Conservation (phyloP, 352 stramenopile species). For the Hyaloperonospora arabidopsidis region DNA sequence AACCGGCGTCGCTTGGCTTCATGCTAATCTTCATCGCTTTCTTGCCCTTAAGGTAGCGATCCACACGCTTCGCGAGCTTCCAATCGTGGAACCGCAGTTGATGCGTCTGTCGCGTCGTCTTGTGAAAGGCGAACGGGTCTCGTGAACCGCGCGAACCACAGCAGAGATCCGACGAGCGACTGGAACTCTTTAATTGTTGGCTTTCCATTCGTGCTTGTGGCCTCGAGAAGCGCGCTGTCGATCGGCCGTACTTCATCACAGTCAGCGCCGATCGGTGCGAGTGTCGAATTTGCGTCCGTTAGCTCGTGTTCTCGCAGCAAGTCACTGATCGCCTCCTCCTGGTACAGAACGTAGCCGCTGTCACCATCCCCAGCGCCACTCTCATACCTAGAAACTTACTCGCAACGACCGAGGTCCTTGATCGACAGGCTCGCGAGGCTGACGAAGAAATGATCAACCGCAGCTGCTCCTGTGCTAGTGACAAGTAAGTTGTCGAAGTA, state of each 20-base stretch:
- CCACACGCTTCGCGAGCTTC: conserved; percentile 8
- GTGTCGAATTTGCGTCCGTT: neutral
- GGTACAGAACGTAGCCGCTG: neutral
- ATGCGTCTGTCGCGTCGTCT: neutral
- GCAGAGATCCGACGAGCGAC: neutral
- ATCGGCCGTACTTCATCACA: too few relatives aligned
- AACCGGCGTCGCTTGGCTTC: too few relatives aligned
- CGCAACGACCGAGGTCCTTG: too few relatives aligned
- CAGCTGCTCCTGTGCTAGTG: too few relatives aligned
- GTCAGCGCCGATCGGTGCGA: neutral
- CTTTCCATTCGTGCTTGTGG: neutral
- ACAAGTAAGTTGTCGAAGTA: too few relatives aligned
- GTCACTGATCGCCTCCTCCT: neutral
- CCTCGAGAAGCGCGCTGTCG: neutral
- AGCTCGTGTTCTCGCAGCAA: neutral
- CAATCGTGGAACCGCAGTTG: conserved; percentile 4
- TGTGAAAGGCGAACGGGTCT: neutral
- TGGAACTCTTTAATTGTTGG: neutral
- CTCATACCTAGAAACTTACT: too few relatives aligned
- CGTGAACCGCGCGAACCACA: neutral
- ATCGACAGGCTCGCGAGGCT: too few relatives aligned
- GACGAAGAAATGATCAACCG: too few relatives aligned
- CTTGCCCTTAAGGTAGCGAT: too few relatives aligned
- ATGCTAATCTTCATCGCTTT: neutral
- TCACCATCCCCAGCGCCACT: neutral